Evolutionary conservation across 1,139 yeast genomes (phyloP).

Genomic region (Sugiyamaella xylanicola): DNA sequence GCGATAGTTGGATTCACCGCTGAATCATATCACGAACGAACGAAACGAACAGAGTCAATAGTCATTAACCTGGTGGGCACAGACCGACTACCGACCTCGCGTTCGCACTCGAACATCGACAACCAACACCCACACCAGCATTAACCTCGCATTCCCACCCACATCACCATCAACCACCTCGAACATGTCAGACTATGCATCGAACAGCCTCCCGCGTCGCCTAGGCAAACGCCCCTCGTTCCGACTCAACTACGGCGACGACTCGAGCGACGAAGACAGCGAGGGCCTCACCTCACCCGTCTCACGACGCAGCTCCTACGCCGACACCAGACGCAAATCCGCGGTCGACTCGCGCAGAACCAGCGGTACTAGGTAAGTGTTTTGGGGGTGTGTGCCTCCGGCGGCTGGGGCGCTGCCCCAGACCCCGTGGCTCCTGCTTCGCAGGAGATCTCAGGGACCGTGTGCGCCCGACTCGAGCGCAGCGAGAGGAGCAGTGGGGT

Average conservation of each 20-base stretch:
- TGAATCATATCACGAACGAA: too few relatives aligned
- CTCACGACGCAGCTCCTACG: slow-evolving; percentile 11
- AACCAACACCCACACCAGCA: too few relatives aligned
- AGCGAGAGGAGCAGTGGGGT: not conserved
- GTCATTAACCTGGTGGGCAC: too few relatives aligned
- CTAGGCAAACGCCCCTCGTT: slow-evolving; percentile 14
- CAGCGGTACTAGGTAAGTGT: slow-evolving; percentile 9
- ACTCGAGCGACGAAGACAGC: slow-evolving; percentile 16
- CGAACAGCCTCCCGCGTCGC: slow-evolving; percentile 3
- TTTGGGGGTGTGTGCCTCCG: not conserved
- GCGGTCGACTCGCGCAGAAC: slow-evolving; percentile 12
- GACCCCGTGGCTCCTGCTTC: not conserved
- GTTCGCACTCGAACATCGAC: too few relatives aligned
- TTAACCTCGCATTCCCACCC: too few relatives aligned
- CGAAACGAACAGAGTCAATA: too few relatives aligned
- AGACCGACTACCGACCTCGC: too few relatives aligned
- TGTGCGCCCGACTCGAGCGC: not conserved
- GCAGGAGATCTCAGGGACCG: not conserved
- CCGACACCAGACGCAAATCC: slow-evolving; percentile 10
- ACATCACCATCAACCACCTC: too few relatives aligned
- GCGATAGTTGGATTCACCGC: too few relatives aligned
- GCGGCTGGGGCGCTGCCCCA: not conserved
- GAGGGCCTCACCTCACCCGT: slow-evolving; percentile 11
- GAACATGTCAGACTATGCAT: slow-evolving; percentile 15
- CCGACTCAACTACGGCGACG: slow-evolving; percentile 15